Evolutionary conservation across 1,284 basidiomycete species (phyloP).

Genomic region (Mycocalia duriaeana): DNA sequence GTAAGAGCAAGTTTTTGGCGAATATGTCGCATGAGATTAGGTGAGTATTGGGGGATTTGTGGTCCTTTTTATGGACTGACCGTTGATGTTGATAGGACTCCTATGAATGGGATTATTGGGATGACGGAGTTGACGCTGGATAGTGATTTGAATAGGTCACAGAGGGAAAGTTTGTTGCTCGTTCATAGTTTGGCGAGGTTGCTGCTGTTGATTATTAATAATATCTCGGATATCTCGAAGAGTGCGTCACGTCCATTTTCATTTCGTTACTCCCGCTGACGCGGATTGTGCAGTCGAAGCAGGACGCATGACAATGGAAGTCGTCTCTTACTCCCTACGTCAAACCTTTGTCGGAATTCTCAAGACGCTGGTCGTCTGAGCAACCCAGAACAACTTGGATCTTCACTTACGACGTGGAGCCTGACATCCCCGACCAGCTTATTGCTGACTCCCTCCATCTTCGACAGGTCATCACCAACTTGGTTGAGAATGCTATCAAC

Average conservation of each 20-base stretch:
- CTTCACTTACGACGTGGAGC: constrained; percentile 96
- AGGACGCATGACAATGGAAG: constrained; percentile 99
- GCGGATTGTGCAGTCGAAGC: constrained; percentile 72
- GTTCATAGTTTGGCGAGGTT: constrained; percentile 95
- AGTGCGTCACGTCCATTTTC: constrained; percentile 49
- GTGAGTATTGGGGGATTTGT: constrained; percentile 44
- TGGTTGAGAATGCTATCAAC: constrained; percentile 94
- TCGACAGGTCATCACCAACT: constrained; percentile 91
- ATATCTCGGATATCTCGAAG: constrained; percentile 97
- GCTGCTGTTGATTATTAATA: constrained; percentile 94
- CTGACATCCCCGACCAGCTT: constrained; percentile 93
- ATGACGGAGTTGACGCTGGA: constrained; percentile 99
- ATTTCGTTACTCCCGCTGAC: constrained; percentile 9
- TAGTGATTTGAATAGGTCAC: constrained; percentile 82
- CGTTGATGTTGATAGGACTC: too few relatives aligned
- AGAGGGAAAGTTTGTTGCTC: constrained; percentile 91
- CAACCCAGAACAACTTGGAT: constrained; percentile 96
- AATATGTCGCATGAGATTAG: constrained; percentile 97
- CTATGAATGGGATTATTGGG: constrained; percentile 99
- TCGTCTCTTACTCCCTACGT: constrained; percentile 95
- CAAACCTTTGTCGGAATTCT: constrained; percentile 96
- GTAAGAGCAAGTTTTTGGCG: constrained; percentile 96
- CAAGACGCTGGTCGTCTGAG: constrained; percentile 97
- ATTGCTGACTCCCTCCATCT: constrained; percentile 94
- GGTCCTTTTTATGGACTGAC: constrained; percentile 11